phyloP scores from a whole-genome alignment of 2,329 filamentous ascomycete species.

The Penicillium sp. region DNA sequence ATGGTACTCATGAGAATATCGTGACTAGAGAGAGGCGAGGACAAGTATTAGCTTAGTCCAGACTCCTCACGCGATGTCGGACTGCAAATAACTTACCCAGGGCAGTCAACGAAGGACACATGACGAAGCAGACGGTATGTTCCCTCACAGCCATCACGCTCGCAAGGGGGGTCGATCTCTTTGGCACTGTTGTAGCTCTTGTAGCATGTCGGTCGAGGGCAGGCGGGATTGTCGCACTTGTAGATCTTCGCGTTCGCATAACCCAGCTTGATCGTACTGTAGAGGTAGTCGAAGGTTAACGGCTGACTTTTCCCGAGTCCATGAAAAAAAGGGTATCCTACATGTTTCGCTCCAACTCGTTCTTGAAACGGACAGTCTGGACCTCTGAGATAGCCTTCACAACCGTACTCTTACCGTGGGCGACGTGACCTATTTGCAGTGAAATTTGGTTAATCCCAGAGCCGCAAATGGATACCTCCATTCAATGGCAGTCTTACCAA shows the following conservation, averaged over 20 bases:
- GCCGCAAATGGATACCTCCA: neutral
- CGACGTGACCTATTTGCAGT: neutral
- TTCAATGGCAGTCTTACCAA: constrained; percentile 89
- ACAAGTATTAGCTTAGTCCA: neutral
- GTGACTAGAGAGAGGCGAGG: constrained; percentile 62
- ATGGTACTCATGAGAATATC: constrained; percentile 99
- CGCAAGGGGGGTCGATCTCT: constrained; percentile 94
- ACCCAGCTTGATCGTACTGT: constrained; percentile 89
- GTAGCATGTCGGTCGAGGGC: constrained; percentile 93
- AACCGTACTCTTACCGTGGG: constrained; percentile 86
- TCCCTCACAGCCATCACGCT: constrained; percentile 86
- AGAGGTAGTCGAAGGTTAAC: neutral
- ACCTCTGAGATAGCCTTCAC: constrained; percentile 99
- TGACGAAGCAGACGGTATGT: constrained; percentile 87
- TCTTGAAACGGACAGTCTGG: constrained; percentile 99
- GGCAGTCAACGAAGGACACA: constrained; percentile 97
- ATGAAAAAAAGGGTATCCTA: neutral
- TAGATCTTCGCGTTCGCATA: constrained; percentile 99
- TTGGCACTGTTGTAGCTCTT: constrained; percentile 98
- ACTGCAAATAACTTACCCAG: constrained; percentile 36
- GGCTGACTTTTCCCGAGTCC: neutral
- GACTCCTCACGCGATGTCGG: no score
- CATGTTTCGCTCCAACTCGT: constrained; percentile 98
- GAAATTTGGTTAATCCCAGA: neutral
- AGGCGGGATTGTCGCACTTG: constrained; percentile 91